Evolutionary conservation across 306 rosid genomes (phyloP), one percentile per base, ranked within the genome.

Genomic region (Potentilla sterilis): DNA sequence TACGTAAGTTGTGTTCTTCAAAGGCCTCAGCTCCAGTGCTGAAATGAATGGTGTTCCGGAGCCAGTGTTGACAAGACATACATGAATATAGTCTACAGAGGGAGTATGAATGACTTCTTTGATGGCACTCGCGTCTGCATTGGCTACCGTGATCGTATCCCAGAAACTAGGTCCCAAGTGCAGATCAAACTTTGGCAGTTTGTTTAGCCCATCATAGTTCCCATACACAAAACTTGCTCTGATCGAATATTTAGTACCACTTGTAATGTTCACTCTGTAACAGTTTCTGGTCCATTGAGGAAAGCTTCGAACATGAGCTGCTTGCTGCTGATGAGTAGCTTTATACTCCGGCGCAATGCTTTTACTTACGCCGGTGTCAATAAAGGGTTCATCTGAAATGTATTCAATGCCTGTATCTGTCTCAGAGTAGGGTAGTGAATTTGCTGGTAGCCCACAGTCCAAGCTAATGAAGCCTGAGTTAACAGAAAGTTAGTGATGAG

Each of bases 241-340:
- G 66, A 89, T 81, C 38, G 87, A 68, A 43, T 87, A 89, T 46
- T 75, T 81, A 9, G 65, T 80, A 7, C 80, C 80, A 4, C 21
- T 59, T 2, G 71, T 70, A 18, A 87, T 69, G 52, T 72, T 77
- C 49, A 89, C 48, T 44, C n/a, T 81, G 88, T 89, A 89, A 40
- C 93, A 89, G 71, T 87, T 89, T 42, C 90, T 76, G 41, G 22
- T 65, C 15, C 93, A 90, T 38, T n/a, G 77, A 7, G 93, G 93
- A 51, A 89, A 89, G 70, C 87, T 87, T 40, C 89, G 82, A 61
- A 89, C 61, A 47, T 75, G 9, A 4, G 69, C 28, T 24, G 69
- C 4, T 9, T 89, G 84, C 2, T 38, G 84, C 74, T 67, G 87
- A 21, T 0, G 3, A 5, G 15, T 24, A 14, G 47, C 42, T 52